phyloP scores from a whole-genome alignment of 2,329 filamentous ascomycete species.

The Dothideomycetidae sp. region DNA sequence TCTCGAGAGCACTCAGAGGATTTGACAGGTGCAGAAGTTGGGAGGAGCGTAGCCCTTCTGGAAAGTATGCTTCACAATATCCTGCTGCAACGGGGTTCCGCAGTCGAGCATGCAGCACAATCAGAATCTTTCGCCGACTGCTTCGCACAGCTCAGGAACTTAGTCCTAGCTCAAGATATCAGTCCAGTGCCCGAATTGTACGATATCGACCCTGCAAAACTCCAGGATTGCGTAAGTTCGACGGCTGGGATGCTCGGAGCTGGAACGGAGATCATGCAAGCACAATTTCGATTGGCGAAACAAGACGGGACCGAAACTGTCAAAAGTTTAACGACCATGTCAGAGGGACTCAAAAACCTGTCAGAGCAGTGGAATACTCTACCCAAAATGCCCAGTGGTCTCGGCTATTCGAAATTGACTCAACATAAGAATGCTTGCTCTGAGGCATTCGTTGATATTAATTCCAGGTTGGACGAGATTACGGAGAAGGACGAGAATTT shows the following conservation, averaged over 20 bases:
- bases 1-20: conserved; percentile 69
- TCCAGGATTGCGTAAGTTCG: conserved; percentile 37
- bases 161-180: conserved; percentile 12
- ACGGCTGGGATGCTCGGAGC: conserved; percentile 54
- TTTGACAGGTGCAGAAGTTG: conserved; percentile 64
- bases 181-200: background rate
- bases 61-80: conserved; percentile 66
- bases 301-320: conserved; percentile 13
- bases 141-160: conserved; percentile 21
- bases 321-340: conserved; percentile 2
- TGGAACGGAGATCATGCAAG: conserved; percentile 45
- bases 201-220: background rate
- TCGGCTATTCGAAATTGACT: background rate
- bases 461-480: background rate
- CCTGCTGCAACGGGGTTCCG: conserved; percentile 43
- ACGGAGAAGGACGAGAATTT: conserved; percentile 11
- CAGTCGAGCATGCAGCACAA: conserved; percentile 22
- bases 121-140: conserved; percentile 25
- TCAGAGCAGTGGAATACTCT: conserved; percentile 5
- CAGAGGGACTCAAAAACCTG: background rate
- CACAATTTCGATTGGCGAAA: conserved; percentile 52
- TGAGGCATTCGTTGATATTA: conserved; percentile 3
- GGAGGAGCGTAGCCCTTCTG: conserved; percentile 67
- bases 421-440: background rate
- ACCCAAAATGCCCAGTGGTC: conserved; percentile 1